A percentile compares a stretch with the other conserved stretches of the same genome.
phyloP scores from a whole-genome alignment of 257 asterid species.

The Anisodus acutangulus region DNA sequence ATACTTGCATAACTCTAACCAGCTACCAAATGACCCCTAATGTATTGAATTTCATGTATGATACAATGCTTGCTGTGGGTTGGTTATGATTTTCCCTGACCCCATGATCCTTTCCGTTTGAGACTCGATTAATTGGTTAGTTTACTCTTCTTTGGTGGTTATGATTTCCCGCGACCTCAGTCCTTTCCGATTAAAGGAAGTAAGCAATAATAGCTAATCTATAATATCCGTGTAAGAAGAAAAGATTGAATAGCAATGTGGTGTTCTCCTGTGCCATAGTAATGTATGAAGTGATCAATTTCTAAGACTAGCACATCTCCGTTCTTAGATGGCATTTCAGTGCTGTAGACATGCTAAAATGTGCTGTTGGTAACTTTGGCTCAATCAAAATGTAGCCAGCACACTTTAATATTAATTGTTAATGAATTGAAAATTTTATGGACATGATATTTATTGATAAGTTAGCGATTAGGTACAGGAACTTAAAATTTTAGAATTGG shows the following conservation, averaged over 20 bases:
- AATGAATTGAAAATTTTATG: background rate
- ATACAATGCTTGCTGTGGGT: background rate
- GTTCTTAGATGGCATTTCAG: background rate
- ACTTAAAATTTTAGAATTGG: background rate
- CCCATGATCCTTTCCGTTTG: background rate
- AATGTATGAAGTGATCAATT: background rate
- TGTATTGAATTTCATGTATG: background rate
- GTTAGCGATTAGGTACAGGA: background rate
- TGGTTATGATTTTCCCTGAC: background rate
- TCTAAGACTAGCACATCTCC: background rate
- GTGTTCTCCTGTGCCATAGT: background rate
- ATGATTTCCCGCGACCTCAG: background rate
- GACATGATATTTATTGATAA: background rate
- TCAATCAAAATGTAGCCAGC: background rate
- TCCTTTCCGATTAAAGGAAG: background rate
- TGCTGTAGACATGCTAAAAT: background rate
- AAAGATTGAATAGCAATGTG: background rate
- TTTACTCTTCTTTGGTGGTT: background rate
- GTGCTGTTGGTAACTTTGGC: background rate
- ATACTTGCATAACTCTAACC: no score
- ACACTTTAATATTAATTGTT: background rate
- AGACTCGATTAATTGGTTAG: slow-evolving; percentile 4
- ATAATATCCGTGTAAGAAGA: background rate
- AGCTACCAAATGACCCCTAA: background rate
- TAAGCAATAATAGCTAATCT: background rate